Evolutionary conservation across 2,329 filamentous ascomycete species (phyloP).

Genomic region (Alternaria solani): DNA sequence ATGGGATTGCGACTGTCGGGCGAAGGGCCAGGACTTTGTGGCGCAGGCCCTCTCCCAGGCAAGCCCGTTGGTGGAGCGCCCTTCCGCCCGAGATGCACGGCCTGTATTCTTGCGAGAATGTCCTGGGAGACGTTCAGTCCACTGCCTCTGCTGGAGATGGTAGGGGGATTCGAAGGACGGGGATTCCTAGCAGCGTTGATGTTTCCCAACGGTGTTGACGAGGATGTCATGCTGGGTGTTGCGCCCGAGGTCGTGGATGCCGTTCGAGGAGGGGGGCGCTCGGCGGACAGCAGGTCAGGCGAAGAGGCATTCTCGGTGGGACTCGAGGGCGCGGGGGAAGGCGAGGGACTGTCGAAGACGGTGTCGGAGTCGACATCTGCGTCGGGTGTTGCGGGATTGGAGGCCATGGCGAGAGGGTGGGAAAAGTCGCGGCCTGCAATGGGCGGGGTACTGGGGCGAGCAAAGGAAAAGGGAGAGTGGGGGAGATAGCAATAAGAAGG

Average conservation of each 20-base stretch:
- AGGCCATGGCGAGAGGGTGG: constrained; percentile 37
- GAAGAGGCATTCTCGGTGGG: constrained; percentile 26
- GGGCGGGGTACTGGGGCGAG: constrained; percentile 27
- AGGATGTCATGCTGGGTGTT: constrained; percentile 70
- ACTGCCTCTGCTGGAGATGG: constrained; percentile 58
- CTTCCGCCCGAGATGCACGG: constrained; percentile 71
- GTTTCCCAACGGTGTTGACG: constrained; percentile 83
- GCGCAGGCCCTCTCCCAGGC: constrained; percentile 34
- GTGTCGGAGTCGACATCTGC: constrained; percentile 43
- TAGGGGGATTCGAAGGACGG: constrained; percentile 48
- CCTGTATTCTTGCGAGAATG: constrained; percentile 73
- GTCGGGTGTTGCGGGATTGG: constrained; percentile 41
- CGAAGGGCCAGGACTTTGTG: constrained; percentile 39
- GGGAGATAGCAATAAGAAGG: constrained; percentile 17
- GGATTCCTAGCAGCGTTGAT: constrained; percentile 73
- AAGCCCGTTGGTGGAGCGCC: constrained; percentile 58
- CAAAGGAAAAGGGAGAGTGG: constrained; percentile 6
- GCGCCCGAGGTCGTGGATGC: constrained; percentile 61
- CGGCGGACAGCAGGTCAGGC: constrained; percentile 34
- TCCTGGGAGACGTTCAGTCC: constrained; percentile 65
- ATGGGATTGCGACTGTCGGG: constrained; percentile 27
- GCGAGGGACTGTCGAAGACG: constrained; percentile 44
- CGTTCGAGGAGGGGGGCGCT: constrained; percentile 65
- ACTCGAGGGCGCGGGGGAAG: constrained; percentile 37
- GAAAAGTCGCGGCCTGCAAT: constrained; percentile 17